Percentiles rank a stretch among this genome's conserved stretches.
Conservation (phyloP, 1,284 basidiomycete genomes). For the Rhodotorula sp. region DNA sequence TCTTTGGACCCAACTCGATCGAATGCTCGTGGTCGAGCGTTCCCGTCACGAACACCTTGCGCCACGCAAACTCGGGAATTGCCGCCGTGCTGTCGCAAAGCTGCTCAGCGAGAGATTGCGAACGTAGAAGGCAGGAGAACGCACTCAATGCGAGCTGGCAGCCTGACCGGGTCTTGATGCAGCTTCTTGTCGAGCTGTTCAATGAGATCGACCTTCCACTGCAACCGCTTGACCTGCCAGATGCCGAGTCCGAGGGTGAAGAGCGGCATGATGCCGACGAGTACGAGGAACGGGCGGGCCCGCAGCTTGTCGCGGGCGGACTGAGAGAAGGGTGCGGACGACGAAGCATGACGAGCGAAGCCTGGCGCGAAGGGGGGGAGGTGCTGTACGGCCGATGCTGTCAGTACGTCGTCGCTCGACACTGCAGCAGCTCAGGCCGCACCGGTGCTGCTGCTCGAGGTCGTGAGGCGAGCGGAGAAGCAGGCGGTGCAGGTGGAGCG, state of each 20-base stretch:
- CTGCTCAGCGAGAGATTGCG: background rate
- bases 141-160: slow-evolving; percentile 87
- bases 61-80: slow-evolving; percentile 81
- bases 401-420: background rate
- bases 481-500: background rate
- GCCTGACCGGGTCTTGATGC: slow-evolving; percentile 69
- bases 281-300: slow-evolving; percentile 57
- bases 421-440: background rate
- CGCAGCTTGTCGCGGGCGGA: slow-evolving; percentile 51
- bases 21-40: slow-evolving; percentile 72
- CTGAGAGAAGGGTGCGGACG: slow-evolving; percentile 16
- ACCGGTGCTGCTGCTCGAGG: background rate
- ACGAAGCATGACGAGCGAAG: slow-evolving; percentile 17
- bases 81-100: slow-evolving; percentile 53
- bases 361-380: background rate
- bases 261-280: slow-evolving; percentile 83
- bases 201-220: slow-evolving; percentile 94
- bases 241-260: slow-evolving; percentile 88
- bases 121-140: background rate
- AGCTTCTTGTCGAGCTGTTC: slow-evolving; percentile 93
- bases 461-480: background rate
- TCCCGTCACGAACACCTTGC: slow-evolving; percentile 77
- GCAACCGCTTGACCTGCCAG: slow-evolving; percentile 86
- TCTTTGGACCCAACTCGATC: slow-evolving; percentile 81
- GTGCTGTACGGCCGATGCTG: background rate